Base-by-base conservation (phyloP, 768 basidiomycete species). In the Dendrothele bispora region DNA sequence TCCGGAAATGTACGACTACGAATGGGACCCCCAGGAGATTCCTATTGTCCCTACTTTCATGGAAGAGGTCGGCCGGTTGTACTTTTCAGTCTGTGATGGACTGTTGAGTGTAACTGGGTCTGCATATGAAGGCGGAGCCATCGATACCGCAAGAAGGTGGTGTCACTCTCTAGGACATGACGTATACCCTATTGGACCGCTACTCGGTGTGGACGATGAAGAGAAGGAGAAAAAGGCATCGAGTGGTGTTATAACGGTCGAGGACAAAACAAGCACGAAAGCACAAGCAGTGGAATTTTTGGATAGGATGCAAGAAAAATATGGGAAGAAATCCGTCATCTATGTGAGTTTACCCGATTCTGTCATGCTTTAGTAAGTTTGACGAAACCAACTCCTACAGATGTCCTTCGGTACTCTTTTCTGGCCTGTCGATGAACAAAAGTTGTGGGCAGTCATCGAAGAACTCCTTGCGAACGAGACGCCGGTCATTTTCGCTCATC, bases 1-100 rank as follows among this genome's bases (percentile, higher is more conserved):
- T 39, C 46, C 46, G 28, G n/a, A 28, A 5, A 47, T 39, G 37
- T 47, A 47, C 32, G 46, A 47, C 28, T 39, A 47, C 37, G 46
- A 47, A 21, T 47, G 38, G 36, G 11, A 7, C 32, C 46, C 46
- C 5, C 46, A 47, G 39, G 38, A 39, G 37, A 38, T 47, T 30
- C 35, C 4, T 47, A 18, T 17, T 20, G n/a, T n/a, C n/a, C n/a
- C n/a, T n/a, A n/a, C 14, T 5, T 39, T 21, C n/a, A n/a, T n/a
- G n/a, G n/a, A n/a, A n/a, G n/a, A n/a, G n/a, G n/a, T n/a, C n/a
- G n/a, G n/a, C n/a, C n/a, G n/a, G n/a, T n/a, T n/a, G n/a, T n/a
- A 10, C n/a, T 32, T 10, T n/a, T 10, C 30, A 32, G 30, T 10
- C n/a, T 32, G 30, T n/a, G 46, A 47, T 38, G 46, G 46, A 11